phyloP scores from a whole-genome alignment of 108 stramenopile species.

The Skeletonema marinoi region DNA sequence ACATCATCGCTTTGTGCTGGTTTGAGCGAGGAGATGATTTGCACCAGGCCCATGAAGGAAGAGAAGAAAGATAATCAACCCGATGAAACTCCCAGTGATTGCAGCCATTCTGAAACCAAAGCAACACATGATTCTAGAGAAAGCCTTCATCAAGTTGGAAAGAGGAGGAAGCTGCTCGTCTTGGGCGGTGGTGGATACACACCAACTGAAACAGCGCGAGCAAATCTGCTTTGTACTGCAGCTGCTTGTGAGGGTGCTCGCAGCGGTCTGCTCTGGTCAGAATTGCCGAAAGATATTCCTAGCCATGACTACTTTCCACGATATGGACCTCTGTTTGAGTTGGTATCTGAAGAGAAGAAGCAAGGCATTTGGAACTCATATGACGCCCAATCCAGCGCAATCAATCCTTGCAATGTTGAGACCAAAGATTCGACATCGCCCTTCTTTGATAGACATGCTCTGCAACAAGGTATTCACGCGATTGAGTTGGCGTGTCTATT shows the following conservation, averaged over 20 bases:
- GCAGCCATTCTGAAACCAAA: neutral
- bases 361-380: slow-evolving; percentile 15
- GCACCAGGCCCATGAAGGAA: neutral
- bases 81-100: neutral
- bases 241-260: slow-evolving; percentile 58
- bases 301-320: slow-evolving; percentile 49
- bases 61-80: slow-evolving; percentile 2
- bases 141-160: slow-evolving; percentile 7
- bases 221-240: slow-evolving; percentile 55
- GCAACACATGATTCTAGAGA: neutral
- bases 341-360: slow-evolving; percentile 34
- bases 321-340: slow-evolving; percentile 52
- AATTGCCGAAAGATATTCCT: slow-evolving; percentile 50
- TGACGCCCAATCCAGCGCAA: neutral
- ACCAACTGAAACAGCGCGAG: slow-evolving; percentile 45
- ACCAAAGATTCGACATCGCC: neutral
- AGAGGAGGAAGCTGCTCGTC: slow-evolving; percentile 46
- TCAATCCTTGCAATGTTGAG: neutral
- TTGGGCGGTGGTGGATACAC: slow-evolving; percentile 59
- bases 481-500: slow-evolving; percentile 26
- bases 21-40: slow-evolving; percentile 25
- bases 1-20: slow-evolving; percentile 36
- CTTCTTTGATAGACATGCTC: neutral
- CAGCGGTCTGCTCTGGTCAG: slow-evolving; percentile 44
- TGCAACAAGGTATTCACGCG: slow-evolving; percentile 21